A percentile compares a stretch with the other conserved stretches of the same genome.
phyloP scores from a whole-genome alignment of 2,329 filamentous ascomycete species.

The Paecilomyces niveus region DNA sequence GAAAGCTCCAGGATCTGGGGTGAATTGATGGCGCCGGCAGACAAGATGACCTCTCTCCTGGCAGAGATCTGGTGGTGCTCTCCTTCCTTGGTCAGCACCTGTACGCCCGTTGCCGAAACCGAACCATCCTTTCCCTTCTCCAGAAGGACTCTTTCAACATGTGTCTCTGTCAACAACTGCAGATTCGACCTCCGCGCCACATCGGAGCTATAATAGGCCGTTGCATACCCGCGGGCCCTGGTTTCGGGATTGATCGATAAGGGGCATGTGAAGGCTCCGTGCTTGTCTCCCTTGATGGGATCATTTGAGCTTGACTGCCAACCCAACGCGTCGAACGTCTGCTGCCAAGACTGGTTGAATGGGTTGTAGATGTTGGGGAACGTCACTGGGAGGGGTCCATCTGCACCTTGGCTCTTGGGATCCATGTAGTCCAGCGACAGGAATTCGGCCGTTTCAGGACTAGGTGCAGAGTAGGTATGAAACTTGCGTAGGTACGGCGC shows the following conservation, averaged over 20 bases:
- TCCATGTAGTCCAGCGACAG: constrained; percentile 13
- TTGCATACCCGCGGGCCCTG: constrained; percentile 31
- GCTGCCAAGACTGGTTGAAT: constrained; percentile 16
- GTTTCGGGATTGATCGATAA: constrained; percentile 25
- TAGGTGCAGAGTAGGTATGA: constrained; percentile 18
- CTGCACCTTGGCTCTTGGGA: constrained; percentile 8
- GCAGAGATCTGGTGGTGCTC: constrained; percentile 24
- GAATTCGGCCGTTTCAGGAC: constrained; percentile 10
- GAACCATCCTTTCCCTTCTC: constrained; percentile 19
- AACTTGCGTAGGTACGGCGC: constrained; percentile 46
- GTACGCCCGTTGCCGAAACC: constrained; percentile 12
- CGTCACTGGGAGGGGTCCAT: constrained; percentile 14
- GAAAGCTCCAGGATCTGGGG: constrained; percentile 55
- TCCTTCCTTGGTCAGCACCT: constrained; percentile 13
- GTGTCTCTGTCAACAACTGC: constrained; percentile 39
- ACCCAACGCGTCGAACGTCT: constrained; percentile 13
- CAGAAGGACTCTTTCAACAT: constrained; percentile 42
- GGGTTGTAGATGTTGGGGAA: constrained; percentile 25
- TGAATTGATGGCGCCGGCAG: constrained; percentile 51
- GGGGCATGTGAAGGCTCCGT: constrained; percentile 32
- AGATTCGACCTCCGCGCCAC: constrained; percentile 39
- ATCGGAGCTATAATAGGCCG: constrained; percentile 35
- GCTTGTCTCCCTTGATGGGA: constrained; percentile 31
- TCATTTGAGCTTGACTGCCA: constrained; percentile 14
- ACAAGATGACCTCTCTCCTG: constrained; percentile 51